Percentiles rank a stretch among this genome's conserved stretches.
These are phyloP conservation scores for Laetiporus sulphureus DNA, from an alignment of 1,284 basidiomycete genomes.

Conservation along the genomic window DNA sequence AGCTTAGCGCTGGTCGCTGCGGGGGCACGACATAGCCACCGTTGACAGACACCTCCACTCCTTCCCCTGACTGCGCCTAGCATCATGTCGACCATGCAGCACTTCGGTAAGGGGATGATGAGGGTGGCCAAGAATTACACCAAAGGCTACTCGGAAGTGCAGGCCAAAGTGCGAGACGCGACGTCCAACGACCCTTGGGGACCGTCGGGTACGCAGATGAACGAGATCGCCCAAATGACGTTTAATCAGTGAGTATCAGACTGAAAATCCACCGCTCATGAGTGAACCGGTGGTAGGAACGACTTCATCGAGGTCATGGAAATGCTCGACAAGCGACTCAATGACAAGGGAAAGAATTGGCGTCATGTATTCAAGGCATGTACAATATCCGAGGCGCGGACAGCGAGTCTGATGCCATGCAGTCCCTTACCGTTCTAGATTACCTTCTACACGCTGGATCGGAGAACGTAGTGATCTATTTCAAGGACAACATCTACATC, in stretches of 20 bases:
- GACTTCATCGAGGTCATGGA: conserved; percentile 99
- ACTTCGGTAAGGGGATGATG: conserved; percentile 75
- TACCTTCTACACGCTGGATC: conserved; percentile 96
- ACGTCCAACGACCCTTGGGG: conserved; percentile 99
- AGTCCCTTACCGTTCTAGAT: conserved; percentile 94
- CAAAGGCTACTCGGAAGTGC: conserved; percentile 90
- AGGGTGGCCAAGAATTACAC: conserved; percentile 93
- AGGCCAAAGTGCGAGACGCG: conserved; percentile 94
- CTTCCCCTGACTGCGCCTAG: too few species aligned
- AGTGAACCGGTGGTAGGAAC: conserved; percentile 45
- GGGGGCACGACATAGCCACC: too few species aligned
- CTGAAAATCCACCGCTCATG: background rate
- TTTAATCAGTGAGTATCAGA: conserved; percentile 86
- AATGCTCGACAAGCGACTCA: conserved; percentile 98
- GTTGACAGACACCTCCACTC: too few species aligned
- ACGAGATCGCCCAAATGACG: conserved; percentile 95
- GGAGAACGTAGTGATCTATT: conserved; percentile 98
- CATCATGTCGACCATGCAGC: conserved; percentile 46
- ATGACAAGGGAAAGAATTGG: conserved; percentile 99
- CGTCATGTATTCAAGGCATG: conserved; percentile 96
- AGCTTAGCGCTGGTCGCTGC: too few species aligned
- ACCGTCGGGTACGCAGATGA: conserved; percentile 97
- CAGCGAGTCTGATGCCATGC: background rate
- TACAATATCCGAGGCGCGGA: background rate
- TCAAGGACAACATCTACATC: conserved; percentile 95